Conservation (phyloP, 225 moss, liverwort and hornwort genomes). For the Bryoerythrophyllum caledonicum region DNA sequence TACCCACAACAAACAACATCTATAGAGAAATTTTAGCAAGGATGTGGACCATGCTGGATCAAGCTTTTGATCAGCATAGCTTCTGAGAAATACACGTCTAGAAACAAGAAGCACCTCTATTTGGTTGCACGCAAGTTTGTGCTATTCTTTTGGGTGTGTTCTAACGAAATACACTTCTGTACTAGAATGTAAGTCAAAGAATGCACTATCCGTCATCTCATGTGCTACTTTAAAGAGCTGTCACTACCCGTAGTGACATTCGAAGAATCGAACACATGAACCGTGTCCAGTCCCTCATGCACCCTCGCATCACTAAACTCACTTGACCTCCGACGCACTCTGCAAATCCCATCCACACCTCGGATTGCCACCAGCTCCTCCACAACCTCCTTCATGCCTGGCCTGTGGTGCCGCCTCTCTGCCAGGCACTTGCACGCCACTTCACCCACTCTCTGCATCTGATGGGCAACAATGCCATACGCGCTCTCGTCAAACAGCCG, state of each 20-base stretch:
- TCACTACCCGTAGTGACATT: not conserved
- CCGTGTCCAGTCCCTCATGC: not conserved
- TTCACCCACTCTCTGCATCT: not conserved
- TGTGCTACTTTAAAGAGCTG: not conserved
- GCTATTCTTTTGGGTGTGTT: not conserved
- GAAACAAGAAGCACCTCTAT: not conserved
- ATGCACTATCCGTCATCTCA: too few species aligned
- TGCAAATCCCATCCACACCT: not conserved
- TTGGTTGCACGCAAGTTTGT: not conserved
- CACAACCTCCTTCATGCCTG: constrained; percentile 4
- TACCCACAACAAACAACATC: not conserved
- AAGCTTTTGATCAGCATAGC: not conserved
- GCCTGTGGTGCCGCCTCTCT: accelerated
- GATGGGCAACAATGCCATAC: not conserved
- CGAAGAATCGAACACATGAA: not conserved
- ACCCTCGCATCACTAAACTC: not conserved
- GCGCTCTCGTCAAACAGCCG: not conserved
- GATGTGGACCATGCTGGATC: not conserved
- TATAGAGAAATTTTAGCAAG: not conserved
- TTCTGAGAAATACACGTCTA: not conserved
- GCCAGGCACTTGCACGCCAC: not conserved
- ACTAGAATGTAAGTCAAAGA: not conserved
- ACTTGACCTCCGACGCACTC: not conserved
- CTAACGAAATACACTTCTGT: too few species aligned
- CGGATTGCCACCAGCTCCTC: not conserved